Evolutionary conservation across 2,329 filamentous ascomycete genomes (phyloP).

Genomic region (Aspergillus sp.): DNA sequence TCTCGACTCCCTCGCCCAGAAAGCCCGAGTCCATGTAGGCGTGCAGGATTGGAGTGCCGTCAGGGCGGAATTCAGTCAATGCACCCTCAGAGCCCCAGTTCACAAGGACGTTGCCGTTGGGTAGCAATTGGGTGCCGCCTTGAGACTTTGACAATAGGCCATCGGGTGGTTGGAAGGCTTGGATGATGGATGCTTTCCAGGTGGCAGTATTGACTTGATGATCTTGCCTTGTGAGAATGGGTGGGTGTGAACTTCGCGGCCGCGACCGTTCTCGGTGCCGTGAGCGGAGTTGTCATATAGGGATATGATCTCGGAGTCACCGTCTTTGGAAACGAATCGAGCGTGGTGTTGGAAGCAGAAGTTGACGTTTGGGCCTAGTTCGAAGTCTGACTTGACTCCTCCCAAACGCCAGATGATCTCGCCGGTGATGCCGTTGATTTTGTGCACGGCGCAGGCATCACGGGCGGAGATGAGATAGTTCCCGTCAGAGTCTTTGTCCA

Average conservation of each 20-base stretch:
- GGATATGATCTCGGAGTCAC: conserved; percentile 29
- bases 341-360: conserved; percentile 41
- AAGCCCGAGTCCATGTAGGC: conserved; percentile 38
- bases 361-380: conserved; percentile 30
- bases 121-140: conserved; percentile 35
- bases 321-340: conserved; percentile 29
- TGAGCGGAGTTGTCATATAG: conserved; percentile 36
- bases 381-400: conserved; percentile 32
- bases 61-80: conserved; percentile 32
- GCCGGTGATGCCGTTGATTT: conserved; percentile 36
- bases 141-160: conserved; percentile 31
- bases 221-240: too few relatives aligned
- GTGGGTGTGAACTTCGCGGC: conserved; percentile 25
- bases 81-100: conserved; percentile 39
- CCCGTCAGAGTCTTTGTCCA: conserved; percentile 40
- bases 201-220: too few relatives aligned
- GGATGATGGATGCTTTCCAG: too few relatives aligned
- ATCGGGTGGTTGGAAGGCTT: conserved; percentile 29
- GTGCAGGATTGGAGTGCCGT: conserved; percentile 22
- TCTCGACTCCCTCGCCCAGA: conserved; percentile 31
- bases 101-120: conserved; percentile 37
- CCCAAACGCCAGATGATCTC: conserved; percentile 41
- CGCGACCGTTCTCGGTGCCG: conserved; percentile 26
- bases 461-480: conserved; percentile 43
- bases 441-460: conserved; percentile 39